phyloP scores from a whole-genome alignment of 371 early-diverging fungal species.

The Phascolomyces articulosus region DNA sequence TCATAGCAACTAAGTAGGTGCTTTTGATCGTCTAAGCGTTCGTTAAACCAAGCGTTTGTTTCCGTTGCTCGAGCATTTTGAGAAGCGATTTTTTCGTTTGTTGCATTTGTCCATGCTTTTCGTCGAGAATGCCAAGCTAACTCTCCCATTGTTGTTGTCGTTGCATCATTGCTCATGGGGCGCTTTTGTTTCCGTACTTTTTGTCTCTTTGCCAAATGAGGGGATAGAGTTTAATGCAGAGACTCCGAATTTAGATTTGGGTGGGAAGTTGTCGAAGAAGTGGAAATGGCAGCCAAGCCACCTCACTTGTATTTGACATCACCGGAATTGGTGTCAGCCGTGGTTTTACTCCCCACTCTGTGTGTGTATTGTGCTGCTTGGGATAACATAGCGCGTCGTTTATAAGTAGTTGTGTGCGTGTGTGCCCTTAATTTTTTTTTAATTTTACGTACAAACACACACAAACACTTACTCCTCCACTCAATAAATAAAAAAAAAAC shows the following conservation, averaged over 20 bases:
- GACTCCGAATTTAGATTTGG: too few relatives aligned
- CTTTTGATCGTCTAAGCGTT: conserved; percentile 1
- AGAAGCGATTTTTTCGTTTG: neutral
- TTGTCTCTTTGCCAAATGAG: neutral
- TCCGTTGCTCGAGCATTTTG: neutral
- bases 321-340: neutral
- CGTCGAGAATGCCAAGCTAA: conserved; percentile 10
- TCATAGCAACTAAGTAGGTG: conserved; percentile 2
- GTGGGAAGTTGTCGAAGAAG: too few relatives aligned
- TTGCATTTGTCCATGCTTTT: conserved; percentile 11
- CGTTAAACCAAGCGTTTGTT: neutral
- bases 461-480: neutral
- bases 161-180: neutral
- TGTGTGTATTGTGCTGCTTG: neutral
- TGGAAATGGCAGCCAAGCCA: too few relatives aligned
- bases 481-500: too few relatives aligned
- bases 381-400: neutral
- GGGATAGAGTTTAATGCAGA: neutral
- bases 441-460: too few relatives aligned
- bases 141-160: conserved; percentile 5
- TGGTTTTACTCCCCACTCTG: too few relatives aligned
- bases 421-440: too few relatives aligned
- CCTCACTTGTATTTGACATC: neutral
- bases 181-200: too few relatives aligned
- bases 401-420: too few relatives aligned